Conservation (phyloP, 805 yeast species). For the Ogataea populi-albae region DNA sequence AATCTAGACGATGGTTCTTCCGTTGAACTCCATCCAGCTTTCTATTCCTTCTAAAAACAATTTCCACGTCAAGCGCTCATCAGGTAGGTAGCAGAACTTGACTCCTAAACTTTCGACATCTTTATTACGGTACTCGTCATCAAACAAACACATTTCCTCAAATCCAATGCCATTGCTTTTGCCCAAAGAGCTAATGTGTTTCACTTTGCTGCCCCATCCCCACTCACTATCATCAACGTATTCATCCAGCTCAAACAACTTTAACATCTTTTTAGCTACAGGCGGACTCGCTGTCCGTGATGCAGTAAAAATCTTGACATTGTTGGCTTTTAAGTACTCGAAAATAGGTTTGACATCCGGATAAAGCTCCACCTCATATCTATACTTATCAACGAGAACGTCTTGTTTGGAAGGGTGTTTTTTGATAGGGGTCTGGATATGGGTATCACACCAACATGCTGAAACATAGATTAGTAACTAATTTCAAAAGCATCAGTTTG, state of each 20-base stretch:
- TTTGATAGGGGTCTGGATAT: slow-evolving; percentile 54
- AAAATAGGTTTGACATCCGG: slow-evolving; percentile 68
- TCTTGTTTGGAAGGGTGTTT: slow-evolving; percentile 26
- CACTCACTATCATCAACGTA: slow-evolving; percentile 62
- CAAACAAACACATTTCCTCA: slow-evolving; percentile 58
- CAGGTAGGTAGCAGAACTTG: slow-evolving; percentile 59
- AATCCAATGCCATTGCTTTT: slow-evolving; percentile 44
- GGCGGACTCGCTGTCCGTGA: slow-evolving; percentile 77
- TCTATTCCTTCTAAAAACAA: slow-evolving; percentile 46
- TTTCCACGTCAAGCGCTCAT: slow-evolving; percentile 53
- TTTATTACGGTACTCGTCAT: slow-evolving; percentile 74
- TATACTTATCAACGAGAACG: slow-evolving; percentile 49
- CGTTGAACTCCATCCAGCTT: slow-evolving; percentile 30
- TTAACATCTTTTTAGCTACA: slow-evolving; percentile 65
- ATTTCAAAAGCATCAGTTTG: neutral
- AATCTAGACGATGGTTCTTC: neutral
- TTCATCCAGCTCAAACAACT: slow-evolving; percentile 47
- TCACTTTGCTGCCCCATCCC: slow-evolving; percentile 62
- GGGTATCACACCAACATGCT: slow-evolving; percentile 76
- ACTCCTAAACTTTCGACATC: slow-evolving; percentile 76
- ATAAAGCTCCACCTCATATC: slow-evolving; percentile 56
- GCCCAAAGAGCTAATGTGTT: slow-evolving; percentile 52
- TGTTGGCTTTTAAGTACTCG: slow-evolving; percentile 44
- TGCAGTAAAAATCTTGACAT: slow-evolving; percentile 62
- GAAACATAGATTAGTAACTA: neutral